phyloP scores from a whole-genome alignment of 805 yeast species.

The Candida endomychidarum region DNA sequence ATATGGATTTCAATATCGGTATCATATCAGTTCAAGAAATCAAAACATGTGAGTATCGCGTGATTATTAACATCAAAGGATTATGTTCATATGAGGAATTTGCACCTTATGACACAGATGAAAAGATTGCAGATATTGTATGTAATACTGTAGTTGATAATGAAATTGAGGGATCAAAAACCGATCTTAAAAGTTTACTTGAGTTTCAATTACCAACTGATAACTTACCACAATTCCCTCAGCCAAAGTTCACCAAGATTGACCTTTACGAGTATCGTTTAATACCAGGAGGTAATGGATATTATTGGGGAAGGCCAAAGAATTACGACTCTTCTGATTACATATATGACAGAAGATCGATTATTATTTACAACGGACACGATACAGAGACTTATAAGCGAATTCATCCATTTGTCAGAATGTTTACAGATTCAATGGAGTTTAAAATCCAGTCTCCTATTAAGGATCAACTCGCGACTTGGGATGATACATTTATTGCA shows the following conservation, averaged over 20 bases:
- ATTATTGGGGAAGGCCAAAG: conserved; percentile 23
- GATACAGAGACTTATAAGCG: conserved; percentile 2
- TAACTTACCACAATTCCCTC: conserved; percentile 21
- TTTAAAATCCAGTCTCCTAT: conserved; percentile 28
- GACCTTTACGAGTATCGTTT: conserved; percentile 26
- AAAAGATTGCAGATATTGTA: conserved; percentile 25
- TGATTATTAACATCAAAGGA: conserved; percentile 49
- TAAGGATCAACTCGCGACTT: conserved; percentile 13
- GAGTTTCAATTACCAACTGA: conserved; percentile 23
- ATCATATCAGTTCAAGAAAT: conserved; percentile 50
- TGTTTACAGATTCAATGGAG: conserved; percentile 24
- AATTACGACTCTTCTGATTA: conserved; percentile 1
- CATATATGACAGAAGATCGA: conserved; percentile 13
- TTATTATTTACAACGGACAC: conserved; percentile 10
- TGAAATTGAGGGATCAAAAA: conserved; percentile 3
- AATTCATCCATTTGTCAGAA: conserved; percentile 18
- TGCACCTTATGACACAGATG: conserved; percentile 23
- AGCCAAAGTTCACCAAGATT: conserved; percentile 24
- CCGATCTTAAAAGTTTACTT: background rate
- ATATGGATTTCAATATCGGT: conserved; percentile 14
- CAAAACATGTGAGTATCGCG: conserved; percentile 57
- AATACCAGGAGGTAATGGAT: conserved; percentile 32
- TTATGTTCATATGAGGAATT: conserved; percentile 46
- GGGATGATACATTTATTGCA: conserved; percentile 32
- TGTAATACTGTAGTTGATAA: conserved; percentile 21